A percentile compares a stretch with the other conserved stretches of the same genome.
Conservation (phyloP, 2,329 filamentous ascomycete species). For the Plenodomus lindquistii region DNA sequence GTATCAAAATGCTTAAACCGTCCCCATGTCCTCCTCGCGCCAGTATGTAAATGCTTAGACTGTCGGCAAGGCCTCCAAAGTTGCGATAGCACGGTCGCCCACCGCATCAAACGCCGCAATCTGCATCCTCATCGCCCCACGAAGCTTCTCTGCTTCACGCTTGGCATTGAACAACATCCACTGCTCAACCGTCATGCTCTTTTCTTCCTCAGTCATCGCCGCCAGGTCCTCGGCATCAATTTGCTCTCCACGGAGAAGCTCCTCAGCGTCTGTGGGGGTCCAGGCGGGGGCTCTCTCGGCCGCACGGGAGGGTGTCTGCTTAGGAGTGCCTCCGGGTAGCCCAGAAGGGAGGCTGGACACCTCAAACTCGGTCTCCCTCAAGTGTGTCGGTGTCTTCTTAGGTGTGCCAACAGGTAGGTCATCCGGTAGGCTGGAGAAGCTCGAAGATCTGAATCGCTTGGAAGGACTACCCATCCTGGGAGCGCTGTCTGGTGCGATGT, state of each 20-base stretch:
- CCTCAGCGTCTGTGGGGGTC: no score
- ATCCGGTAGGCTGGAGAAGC: conserved; percentile 26
- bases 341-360: conserved; percentile 15
- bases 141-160: conserved; percentile 77
- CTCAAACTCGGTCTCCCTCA: not conserved
- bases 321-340: conserved; percentile 27
- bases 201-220: conserved; percentile 74
- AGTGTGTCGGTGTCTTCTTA: conserved; percentile 13
- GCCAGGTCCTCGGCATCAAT: conserved; percentile 58
- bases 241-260: no score
- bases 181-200: conserved; percentile 88
- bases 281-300: no score
- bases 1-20: not conserved
- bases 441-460: conserved; percentile 23
- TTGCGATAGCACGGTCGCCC: conserved; percentile 75
- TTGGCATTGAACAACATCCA: conserved; percentile 86
- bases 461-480: conserved; percentile 4
- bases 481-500: conserved; percentile 10
- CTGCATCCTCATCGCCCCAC: conserved; percentile 78
- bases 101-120: conserved; percentile 83
- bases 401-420: conserved; percentile 26
- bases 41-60: conserved; percentile 11
- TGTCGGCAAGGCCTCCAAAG: conserved; percentile 62
- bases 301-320: conserved; percentile 18
- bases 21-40: not conserved